Conservation (phyloP, 1,284 basidiomycete species). For the Mycosarcoma maydis region DNA sequence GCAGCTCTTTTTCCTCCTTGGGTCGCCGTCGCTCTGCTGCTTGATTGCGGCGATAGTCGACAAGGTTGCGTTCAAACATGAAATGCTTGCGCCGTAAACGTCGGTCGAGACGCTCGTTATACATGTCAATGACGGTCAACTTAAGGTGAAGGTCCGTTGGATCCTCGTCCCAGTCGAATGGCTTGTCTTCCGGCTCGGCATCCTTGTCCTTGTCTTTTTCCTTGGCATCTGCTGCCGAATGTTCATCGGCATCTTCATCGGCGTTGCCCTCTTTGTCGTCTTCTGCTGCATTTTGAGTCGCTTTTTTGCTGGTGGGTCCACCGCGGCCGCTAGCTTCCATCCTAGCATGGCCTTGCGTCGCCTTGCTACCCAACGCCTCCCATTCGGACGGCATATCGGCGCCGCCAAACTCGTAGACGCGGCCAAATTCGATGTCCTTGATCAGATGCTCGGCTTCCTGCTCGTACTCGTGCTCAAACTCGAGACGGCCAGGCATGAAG, state of each 20-base stretch:
- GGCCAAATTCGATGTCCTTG: slow-evolving; percentile 95
- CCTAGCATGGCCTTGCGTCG: slow-evolving; percentile 52
- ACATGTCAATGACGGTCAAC: slow-evolving; percentile 88
- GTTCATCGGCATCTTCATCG: slow-evolving; percentile 24
- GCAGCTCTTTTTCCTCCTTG: slow-evolving; percentile 89
- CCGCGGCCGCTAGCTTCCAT: slow-evolving; percentile 74
- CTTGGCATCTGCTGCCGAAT: slow-evolving; percentile 44
- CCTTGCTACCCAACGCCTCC: slow-evolving; percentile 59
- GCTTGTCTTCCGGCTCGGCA: slow-evolving; percentile 55
- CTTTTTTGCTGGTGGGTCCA: slow-evolving; percentile 63
- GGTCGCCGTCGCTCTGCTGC: slow-evolving; percentile 87
- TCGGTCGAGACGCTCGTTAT: slow-evolving; percentile 89
- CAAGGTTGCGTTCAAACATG: slow-evolving; percentile 88
- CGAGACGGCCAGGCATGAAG: slow-evolving; percentile 93
- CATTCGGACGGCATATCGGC: slow-evolving; percentile 68
- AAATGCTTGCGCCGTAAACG: slow-evolving; percentile 86
- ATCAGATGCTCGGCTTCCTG: slow-evolving; percentile 90
- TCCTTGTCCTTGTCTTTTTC: slow-evolving; percentile 54
- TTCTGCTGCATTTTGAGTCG: slow-evolving; percentile 43
- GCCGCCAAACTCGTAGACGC: slow-evolving; percentile 85
- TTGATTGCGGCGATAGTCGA: slow-evolving; percentile 88
- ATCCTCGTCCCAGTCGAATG: slow-evolving; percentile 75
- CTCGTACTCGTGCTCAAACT: slow-evolving; percentile 96
- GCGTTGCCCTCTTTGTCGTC: slow-evolving; percentile 44
- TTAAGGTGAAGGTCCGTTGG: slow-evolving; percentile 87